Percentiles rank a stretch among this genome's conserved stretches.
Evolutionary conservation across 1,139 yeast genomes (phyloP).

Genomic region (Starmera stellimalicola): DNA sequence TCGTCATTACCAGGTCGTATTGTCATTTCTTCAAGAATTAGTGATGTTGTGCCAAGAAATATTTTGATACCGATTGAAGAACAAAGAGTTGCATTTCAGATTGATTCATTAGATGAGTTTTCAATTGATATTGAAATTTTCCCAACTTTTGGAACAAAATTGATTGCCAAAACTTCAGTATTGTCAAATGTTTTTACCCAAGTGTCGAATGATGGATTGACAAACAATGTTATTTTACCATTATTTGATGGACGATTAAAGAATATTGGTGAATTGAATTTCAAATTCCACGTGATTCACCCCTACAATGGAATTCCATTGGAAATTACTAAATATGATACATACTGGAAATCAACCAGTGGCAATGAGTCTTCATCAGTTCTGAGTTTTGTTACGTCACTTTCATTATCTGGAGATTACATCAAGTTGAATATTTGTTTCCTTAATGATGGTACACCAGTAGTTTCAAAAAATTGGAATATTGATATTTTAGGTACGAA

Average conservation of each 20-base stretch:
- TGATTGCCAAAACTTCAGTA: constrained; percentile 84
- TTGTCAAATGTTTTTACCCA: constrained; percentile 44
- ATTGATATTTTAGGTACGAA: constrained; percentile 46
- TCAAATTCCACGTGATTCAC: constrained; percentile 73
- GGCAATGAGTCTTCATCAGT: constrained; percentile 30
- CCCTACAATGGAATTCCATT: constrained; percentile 84
- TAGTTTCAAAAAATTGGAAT: constrained; percentile 68
- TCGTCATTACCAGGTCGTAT: constrained; percentile 51
- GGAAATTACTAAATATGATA: constrained; percentile 88
- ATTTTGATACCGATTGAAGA: constrained; percentile 72
- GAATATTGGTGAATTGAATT: constrained; percentile 71
- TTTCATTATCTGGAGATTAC: constrained; percentile 80
- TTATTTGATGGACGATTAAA: constrained; percentile 74
- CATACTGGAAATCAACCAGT: constrained; percentile 90
- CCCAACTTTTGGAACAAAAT: constrained; percentile 89
- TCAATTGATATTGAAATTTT: constrained; percentile 83
- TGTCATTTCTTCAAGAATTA: constrained; percentile 63
- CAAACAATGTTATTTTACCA: constrained; percentile 48
- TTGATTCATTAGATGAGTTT: constrained; percentile 70
- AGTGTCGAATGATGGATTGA: constrained; percentile 21
- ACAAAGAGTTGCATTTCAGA: constrained; percentile 73
- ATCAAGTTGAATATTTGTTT: constrained; percentile 61
- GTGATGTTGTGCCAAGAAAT: constrained; percentile 79
- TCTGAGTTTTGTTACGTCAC: constrained; percentile 80
- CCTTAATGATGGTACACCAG: constrained; percentile 77